Evolutionary conservation across 768 basidiomycete genomes (phyloP), one percentile per base, ranked within the genome.

Genomic region (Kwoniella bestiolae): DNA sequence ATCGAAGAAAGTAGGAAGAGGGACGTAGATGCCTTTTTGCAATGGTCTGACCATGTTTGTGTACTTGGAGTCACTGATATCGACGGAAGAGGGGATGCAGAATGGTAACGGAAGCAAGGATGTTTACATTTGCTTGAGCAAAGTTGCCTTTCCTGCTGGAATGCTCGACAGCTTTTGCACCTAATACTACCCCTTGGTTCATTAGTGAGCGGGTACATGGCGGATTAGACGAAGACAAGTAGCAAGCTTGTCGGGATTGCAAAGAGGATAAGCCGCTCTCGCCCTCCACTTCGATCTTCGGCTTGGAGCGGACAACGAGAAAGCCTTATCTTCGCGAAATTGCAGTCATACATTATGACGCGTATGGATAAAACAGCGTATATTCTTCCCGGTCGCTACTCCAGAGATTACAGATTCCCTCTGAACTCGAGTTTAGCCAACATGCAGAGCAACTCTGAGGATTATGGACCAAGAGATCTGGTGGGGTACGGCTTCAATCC

Each of bases 401-500:
- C n/a, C n/a, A n/a, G n/a, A n/a, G n/a, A n/a, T n/a, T n/a, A n/a
- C n/a, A n/a, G n/a, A n/a, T n/a, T n/a, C n/a, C n/a, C n/a, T n/a
- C n/a, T n/a, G n/a, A n/a, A n/a, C n/a, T n/a, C n/a, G n/a, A n/a
- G n/a, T n/a, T n/a, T n/a, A n/a, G n/a, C n/a, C n/a, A n/a, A n/a
- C n/a, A 41, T 41, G 38, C 38, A 50, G 26, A 52, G 18, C 6
- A 52, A 52, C 25, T 38, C 51, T 26, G 63, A 62, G 49, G 64
- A 63, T 2, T 68, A 75, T 32, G 71, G 71, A 31, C 63, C 68
- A 21, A 47, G 72, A 47, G 64, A 73, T 49, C 14, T 73, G 11
- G 56, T 73, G 4, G 72, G 72, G 1, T 73, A 73, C 31, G 72
- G 72, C 7, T 52, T 63, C 3, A 66, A 50, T 34, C 59, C 72